Evolutionary conservation across 257 asterid genomes (phyloP).

Genomic region (Osmanthus fragrans): DNA sequence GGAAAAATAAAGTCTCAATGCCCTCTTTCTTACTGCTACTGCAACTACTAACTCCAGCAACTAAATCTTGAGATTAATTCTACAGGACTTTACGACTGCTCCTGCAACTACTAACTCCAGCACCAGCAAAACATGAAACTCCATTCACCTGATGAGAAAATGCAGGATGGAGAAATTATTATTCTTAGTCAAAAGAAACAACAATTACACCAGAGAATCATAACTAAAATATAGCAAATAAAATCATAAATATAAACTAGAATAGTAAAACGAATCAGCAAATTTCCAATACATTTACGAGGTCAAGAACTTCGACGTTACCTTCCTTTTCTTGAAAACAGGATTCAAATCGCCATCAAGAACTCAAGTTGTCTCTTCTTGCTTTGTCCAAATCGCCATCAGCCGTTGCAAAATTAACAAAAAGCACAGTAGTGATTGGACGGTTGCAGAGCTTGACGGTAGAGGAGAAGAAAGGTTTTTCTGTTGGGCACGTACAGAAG

Average conservation of each 20-base stretch:
- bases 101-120: no score
- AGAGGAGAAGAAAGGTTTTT: no score
- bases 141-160: not conserved
- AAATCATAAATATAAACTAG: no score
- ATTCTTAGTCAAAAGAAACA: not conserved
- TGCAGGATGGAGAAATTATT: not conserved
- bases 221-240: not conserved
- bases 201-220: not conserved
- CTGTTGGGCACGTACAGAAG: no score
- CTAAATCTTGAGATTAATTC: no score
- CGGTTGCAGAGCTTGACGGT: no score
- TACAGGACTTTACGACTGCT: no score
- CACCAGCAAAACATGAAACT: not conserved
- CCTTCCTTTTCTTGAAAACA: constrained; percentile 92
- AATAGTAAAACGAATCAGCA: no score
- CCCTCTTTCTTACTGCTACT: no score
- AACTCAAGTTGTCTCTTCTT: constrained; percentile 96
- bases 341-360: constrained; percentile 92
- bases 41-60: no score
- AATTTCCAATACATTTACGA: not conserved
- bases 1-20: no score
- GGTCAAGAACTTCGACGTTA: constrained; percentile 21
- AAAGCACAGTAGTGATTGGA: not conserved
- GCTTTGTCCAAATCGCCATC: constrained; percentile 99
- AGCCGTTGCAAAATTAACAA: constrained; percentile 64